Conservation (phyloP, 306 rosid genomes). For the Rosa chinensis region DNA sequence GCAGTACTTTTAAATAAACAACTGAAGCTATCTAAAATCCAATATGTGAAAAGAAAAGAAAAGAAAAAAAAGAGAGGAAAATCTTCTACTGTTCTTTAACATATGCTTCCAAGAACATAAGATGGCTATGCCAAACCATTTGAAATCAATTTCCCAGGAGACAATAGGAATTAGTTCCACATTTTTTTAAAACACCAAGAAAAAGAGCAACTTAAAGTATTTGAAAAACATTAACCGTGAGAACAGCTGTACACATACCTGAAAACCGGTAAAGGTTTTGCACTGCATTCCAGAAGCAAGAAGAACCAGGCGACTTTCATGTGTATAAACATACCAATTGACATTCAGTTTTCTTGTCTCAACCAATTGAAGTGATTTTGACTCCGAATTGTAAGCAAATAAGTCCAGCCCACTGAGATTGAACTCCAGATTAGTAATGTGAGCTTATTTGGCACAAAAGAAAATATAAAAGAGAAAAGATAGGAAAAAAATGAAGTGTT, state of each 20-base stretch:
- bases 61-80: not conserved
- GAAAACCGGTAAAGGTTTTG: slow-evolving; percentile 93
- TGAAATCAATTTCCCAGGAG: not conserved
- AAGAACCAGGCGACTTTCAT: slow-evolving; percentile 97
- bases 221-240: slow-evolving; percentile 1
- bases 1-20: not conserved
- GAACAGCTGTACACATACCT: slow-evolving; percentile 49
- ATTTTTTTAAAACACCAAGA: not conserved
- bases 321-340: slow-evolving; percentile 91
- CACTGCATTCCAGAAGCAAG: slow-evolving; percentile 99
- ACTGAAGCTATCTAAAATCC: not conserved
- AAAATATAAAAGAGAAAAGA: not conserved
- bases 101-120: slow-evolving; percentile 4
- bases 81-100: not conserved
- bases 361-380: slow-evolving; percentile 74
- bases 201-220: not conserved
- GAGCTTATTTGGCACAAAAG: not conserved
- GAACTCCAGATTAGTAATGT: slow-evolving; percentile 29
- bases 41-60: not conserved
- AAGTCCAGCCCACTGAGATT: slow-evolving; percentile 86
- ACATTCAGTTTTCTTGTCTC: slow-evolving; percentile 81
- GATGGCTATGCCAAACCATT: slow-evolving; percentile 1
- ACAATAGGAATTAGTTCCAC: slow-evolving; percentile 3
- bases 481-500: not conserved
- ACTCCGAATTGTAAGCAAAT: slow-evolving; percentile 62